These are phyloP conservation scores for Anaeramoeba flamelloides DNA, from an alignment of 78 protist species.

Conservation along the genomic window DNA sequence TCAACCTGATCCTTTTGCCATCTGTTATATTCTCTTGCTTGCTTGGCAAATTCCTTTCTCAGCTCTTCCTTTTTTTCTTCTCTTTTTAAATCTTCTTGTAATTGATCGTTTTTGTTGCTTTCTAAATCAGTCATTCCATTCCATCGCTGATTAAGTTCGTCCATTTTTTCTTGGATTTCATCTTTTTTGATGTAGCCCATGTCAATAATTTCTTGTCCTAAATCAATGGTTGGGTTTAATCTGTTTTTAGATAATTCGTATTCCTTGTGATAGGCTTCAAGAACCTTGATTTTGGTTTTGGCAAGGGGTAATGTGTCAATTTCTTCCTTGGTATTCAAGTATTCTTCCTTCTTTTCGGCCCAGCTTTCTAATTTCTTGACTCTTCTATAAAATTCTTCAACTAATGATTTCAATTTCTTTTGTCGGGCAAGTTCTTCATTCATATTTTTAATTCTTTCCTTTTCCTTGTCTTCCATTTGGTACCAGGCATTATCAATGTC, in stretches of 20 bases:
- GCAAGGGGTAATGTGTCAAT: neutral
- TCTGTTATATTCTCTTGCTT: neutral
- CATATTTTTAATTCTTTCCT: neutral
- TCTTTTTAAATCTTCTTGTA: neutral
- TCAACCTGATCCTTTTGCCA: neutral
- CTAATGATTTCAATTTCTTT: neutral
- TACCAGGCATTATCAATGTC: neutral
- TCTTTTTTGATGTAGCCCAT: neutral
- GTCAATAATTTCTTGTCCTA: neutral
- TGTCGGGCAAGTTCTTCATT: neutral
- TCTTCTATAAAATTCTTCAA: neutral
- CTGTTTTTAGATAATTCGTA: neutral
- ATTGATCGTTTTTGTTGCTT: neutral
- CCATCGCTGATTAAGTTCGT: neutral
- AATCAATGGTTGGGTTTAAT: neutral
- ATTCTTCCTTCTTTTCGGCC: neutral
- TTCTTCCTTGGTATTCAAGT: neutral
- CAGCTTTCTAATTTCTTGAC: neutral
- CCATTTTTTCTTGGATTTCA: neutral
- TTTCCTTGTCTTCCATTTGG: neutral
- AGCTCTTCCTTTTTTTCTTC: neutral
- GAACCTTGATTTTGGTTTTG: neutral
- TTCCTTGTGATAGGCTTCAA: neutral
- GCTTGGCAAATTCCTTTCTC: neutral
- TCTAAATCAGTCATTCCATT: neutral